Base-by-base conservation (phyloP, 1,284 basidiomycete species). In the Rhodotorula sp. region DNA sequence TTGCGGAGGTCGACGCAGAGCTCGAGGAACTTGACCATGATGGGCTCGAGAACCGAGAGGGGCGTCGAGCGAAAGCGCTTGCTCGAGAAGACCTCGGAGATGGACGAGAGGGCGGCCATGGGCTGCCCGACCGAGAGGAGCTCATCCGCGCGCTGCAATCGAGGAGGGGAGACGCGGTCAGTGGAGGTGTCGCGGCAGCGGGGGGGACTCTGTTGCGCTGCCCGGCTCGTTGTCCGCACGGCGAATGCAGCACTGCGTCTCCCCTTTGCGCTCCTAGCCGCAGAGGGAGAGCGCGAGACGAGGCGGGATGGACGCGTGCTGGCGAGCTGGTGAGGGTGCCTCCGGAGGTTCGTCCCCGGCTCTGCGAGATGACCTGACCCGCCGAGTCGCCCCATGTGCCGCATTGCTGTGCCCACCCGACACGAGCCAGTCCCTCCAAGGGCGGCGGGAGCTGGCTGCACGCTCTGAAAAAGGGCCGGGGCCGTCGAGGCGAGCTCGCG, bases 1-100 rank as follows among this genome's bases (percentile, higher is more conserved):
- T 96, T 95, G 77, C 94, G 89, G 85, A 97, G 89, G 71, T 94
- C 91, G 72, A 99, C 94, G 81, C 94, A 99, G 71, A 99, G 90
- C 81, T 97, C 94, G 84, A 98, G 80, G 81, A 86, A 86, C 75
- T 83, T 83, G 76, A 94, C 84, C 87, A 98, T 91, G 83, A 99
- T 97, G 72, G 97, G 97, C 82, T 99, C 96, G 67, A 99, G 88
- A 17, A 91, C 89, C 10, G 88, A 84, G 51, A 98, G 85, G 2
- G 95, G 92, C 0, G 94, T 97, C 71, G 91, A 90, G 78, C 94
- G 89, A 86, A 99, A 98, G 69, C 92, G 89, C 84, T 98, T 97
- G 57, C 91, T 91, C 53, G 89, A 87, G 83, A 96, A 94, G 87
- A 96, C 92, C 82, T 95, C 92, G 19, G 91, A 90, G 77, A 96